These are phyloP conservation scores for Russula lepida DNA, from an alignment of 768 basidiomycete genomes.

Conservation along the genomic window DNA sequence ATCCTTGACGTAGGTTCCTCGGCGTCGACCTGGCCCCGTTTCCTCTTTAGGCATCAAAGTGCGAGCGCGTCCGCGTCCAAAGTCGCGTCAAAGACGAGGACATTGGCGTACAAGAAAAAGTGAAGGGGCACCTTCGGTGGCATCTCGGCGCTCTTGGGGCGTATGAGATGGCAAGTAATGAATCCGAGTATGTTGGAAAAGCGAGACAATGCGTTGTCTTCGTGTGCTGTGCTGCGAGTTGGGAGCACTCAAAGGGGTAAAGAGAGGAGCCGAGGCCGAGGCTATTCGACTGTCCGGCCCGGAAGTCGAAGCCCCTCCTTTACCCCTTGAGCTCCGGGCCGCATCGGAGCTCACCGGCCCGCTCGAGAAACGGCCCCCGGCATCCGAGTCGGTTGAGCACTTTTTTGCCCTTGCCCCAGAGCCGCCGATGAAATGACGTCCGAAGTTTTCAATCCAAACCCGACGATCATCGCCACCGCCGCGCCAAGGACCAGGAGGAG, in stretches of 20 bases:
- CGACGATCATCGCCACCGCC: slow-evolving; percentile 59
- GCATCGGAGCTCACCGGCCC: not conserved
- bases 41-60: slow-evolving; percentile 39
- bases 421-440: slow-evolving; percentile 33
- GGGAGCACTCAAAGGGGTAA: not conserved
- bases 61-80: not conserved
- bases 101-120: not conserved
- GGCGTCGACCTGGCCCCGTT: slow-evolving; percentile 37
- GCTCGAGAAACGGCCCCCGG: too few relatives aligned
- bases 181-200: slow-evolving; percentile 11
- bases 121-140: slow-evolving; percentile 14
- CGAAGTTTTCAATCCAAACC: slow-evolving; percentile 84
- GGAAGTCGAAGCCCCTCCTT: too few relatives aligned
- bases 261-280: not conserved
- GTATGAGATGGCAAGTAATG: slow-evolving; percentile 10
- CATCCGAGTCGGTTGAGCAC: not conserved
- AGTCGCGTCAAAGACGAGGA: not conserved
- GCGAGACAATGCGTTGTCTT: not conserved
- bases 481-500: slow-evolving; percentile 39
- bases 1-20: slow-evolving; percentile 36
- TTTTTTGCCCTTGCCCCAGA: too few relatives aligned
- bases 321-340: too few relatives aligned
- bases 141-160: slow-evolving; percentile 8
- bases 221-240: not conserved
- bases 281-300: too few relatives aligned